phyloP scores from a whole-genome alignment of 1,139 yeast genomes.

The Geotrichum phurueaensis region DNA sequence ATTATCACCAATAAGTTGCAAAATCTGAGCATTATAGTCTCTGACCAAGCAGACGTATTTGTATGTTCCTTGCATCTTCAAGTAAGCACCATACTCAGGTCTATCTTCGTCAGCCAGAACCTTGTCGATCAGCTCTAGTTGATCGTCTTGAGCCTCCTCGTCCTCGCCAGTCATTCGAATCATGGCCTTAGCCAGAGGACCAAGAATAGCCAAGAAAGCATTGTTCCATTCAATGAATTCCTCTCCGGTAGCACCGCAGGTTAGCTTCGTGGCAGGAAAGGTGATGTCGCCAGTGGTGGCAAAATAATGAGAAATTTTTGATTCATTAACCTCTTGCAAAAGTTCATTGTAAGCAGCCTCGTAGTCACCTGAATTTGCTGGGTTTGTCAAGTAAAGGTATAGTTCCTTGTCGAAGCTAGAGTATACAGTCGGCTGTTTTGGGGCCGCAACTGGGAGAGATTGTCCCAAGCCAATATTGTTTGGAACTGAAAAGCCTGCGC shows the following conservation, averaged over 20 bases:
- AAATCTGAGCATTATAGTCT: slow-evolving; percentile 12
- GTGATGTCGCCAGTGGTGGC: slow-evolving; percentile 2
- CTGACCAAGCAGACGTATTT: slow-evolving; percentile 13
- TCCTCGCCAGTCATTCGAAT: slow-evolving; percentile 15
- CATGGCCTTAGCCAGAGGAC: slow-evolving; percentile 15
- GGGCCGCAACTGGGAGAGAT: not conserved
- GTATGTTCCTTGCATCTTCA: slow-evolving; percentile 14
- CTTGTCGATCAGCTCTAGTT: slow-evolving; percentile 13
- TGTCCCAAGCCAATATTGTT: not conserved
- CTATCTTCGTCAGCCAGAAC: slow-evolving; percentile 10
- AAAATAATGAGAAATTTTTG: slow-evolving; percentile 7
- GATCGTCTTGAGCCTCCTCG: slow-evolving; percentile 16
- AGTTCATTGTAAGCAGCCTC: slow-evolving; percentile 14
- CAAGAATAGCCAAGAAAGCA: slow-evolving; percentile 7
- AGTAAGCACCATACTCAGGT: slow-evolving; percentile 13
- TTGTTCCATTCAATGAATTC: slow-evolving; percentile 14
- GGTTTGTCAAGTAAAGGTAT: slow-evolving; percentile 10
- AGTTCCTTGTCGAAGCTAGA: slow-evolving; percentile 11
- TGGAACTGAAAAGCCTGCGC: not conserved
- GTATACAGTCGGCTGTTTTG: slow-evolving; percentile 5
- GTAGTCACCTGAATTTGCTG: slow-evolving; percentile 14
- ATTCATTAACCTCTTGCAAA: slow-evolving; percentile 11
- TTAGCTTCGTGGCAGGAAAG: slow-evolving; percentile 10
- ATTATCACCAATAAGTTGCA: slow-evolving; percentile 12
- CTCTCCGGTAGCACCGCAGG: slow-evolving; percentile 17